These are phyloP conservation scores for Echeveria elegans DNA, from an alignment of 164 flowering plant genomes.

Conservation along the genomic window DNA sequence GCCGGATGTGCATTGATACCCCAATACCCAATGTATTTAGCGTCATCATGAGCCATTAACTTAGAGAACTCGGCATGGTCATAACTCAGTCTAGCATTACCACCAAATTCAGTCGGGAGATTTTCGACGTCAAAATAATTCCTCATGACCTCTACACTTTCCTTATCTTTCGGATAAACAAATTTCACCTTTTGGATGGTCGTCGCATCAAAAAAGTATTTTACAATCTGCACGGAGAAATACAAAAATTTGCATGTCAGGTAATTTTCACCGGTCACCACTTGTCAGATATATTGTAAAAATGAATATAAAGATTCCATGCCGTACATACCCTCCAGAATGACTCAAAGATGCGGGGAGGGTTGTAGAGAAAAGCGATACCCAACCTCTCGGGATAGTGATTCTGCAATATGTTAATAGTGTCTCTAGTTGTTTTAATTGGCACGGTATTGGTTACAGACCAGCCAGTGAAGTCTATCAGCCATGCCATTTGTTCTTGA, in stretches of 20 bases:
- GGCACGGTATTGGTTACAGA: constrained; percentile 51
- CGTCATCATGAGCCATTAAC: constrained; percentile 70
- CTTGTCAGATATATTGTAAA: background rate
- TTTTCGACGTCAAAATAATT: constrained; percentile 64
- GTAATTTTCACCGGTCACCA: background rate
- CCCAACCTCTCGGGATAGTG: constrained; percentile 92
- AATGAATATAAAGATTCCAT: too few species aligned
- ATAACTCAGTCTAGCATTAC: constrained; percentile 45
- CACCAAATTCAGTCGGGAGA: constrained; percentile 82
- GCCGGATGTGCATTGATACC: constrained; percentile 8
- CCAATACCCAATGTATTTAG: constrained; percentile 51
- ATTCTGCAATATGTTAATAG: constrained; percentile 57
- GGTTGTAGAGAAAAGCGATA: constrained; percentile 76
- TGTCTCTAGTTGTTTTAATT: constrained; percentile 63
- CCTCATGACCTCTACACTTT: constrained; percentile 69
- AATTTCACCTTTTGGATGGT: constrained; percentile 84
- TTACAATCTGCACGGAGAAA: constrained; percentile 45
- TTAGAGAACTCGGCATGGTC: constrained; percentile 81
- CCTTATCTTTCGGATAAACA: constrained; percentile 71
- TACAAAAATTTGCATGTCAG: too few species aligned
- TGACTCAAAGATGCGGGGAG: constrained; percentile 83
- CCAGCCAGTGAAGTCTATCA: constrained; percentile 91
- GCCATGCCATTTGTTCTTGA: constrained; percentile 90
- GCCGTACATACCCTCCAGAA: constrained; percentile 79
- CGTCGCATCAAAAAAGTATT: constrained; percentile 72